A percentile compares a stretch with the other conserved stretches of the same genome.
Evolutionary conservation across 805 yeast genomes (phyloP).

Genomic region (Monosporozyma aquatica): DNA sequence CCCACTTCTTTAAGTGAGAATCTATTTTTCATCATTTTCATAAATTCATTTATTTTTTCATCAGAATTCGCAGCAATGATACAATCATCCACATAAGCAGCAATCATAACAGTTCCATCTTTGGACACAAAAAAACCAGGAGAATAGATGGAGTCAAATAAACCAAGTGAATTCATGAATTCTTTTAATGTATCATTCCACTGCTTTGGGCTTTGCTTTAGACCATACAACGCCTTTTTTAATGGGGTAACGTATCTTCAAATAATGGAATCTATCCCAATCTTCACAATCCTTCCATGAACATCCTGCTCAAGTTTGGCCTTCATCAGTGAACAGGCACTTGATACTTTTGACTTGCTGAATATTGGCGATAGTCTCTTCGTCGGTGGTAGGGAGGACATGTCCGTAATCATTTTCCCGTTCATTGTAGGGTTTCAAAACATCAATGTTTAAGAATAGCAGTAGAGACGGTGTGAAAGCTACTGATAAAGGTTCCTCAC

Average conservation of each 20-base stretch:
- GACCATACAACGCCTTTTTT: constrained; percentile 6
- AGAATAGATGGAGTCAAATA: constrained; percentile 6
- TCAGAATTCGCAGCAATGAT: constrained; percentile 7
- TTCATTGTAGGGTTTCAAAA: too few species aligned
- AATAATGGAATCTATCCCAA: neutral
- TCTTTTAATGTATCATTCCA: constrained; percentile 7
- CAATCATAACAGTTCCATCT: constrained; percentile 3
- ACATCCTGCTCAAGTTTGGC: too few species aligned
- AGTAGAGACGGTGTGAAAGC: too few species aligned
- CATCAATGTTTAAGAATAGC: too few species aligned
- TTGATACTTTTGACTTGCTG: too few species aligned
- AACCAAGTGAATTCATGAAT: constrained; percentile 3
- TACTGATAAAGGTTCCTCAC: too few species aligned
- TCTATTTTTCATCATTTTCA: neutral
- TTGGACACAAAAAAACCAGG: constrained; percentile 7
- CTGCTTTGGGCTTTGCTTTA: constrained; percentile 4
- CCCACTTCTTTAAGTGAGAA: constrained; percentile 8
- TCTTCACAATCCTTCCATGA: neutral
- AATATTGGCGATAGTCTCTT: too few species aligned
- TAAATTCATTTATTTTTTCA: neutral
- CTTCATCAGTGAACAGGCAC: too few species aligned
- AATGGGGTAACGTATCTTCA: neutral
- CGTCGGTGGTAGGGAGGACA: too few species aligned
- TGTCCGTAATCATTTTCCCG: too few species aligned
- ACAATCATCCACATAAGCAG: constrained; percentile 10